Conservation (phyloP, 2,329 filamentous ascomycete genomes). For the Cladophialophora yegresii region DNA sequence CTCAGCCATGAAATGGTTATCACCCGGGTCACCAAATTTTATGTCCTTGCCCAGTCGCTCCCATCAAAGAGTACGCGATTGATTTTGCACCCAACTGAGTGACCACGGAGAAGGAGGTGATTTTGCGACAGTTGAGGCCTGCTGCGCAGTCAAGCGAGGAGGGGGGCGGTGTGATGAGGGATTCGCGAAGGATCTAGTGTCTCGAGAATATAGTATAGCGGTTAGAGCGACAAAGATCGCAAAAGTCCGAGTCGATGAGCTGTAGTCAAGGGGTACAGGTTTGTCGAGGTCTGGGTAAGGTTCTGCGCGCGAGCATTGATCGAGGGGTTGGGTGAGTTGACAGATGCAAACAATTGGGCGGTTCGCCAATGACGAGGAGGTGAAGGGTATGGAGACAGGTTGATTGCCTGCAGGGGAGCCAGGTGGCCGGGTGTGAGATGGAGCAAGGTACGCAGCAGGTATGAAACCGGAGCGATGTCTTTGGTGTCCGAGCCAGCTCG, state of each 20-base stretch:
- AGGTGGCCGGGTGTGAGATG: background rate
- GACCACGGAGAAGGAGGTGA: constrained; percentile 1
- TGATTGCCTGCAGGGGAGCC: background rate
- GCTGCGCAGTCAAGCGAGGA: constrained; percentile 16
- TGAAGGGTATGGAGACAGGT: constrained; percentile 12
- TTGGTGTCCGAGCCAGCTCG: constrained; percentile 18
- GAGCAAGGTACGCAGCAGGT: background rate
- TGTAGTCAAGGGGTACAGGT: background rate
- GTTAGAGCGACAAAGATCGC: constrained; percentile 10
- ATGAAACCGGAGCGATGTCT: constrained; percentile 17
- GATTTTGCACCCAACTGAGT: background rate
- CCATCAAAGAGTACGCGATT: background rate
- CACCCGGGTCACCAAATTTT: constrained; percentile 12
- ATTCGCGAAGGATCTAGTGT: constrained; percentile 17
- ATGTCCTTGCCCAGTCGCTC: constrained; percentile 1
- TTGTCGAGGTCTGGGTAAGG: constrained; percentile 1
- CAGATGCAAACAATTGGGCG: constrained; percentile 10
- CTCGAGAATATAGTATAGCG: constrained; percentile 12
- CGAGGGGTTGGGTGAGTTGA: constrained; percentile 12
- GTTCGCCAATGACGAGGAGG: constrained; percentile 11
- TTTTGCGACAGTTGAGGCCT: constrained; percentile 5
- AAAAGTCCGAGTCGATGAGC: background rate
- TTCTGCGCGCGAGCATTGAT: constrained; percentile 10
- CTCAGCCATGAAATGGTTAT: constrained; percentile 18
- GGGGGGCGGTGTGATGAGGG: constrained; percentile 15